Evolutionary conservation across 202 grass and related monocot species (phyloP), one percentile per base, ranked within the genome.

Genomic region (Saccharum hybrid): DNA sequence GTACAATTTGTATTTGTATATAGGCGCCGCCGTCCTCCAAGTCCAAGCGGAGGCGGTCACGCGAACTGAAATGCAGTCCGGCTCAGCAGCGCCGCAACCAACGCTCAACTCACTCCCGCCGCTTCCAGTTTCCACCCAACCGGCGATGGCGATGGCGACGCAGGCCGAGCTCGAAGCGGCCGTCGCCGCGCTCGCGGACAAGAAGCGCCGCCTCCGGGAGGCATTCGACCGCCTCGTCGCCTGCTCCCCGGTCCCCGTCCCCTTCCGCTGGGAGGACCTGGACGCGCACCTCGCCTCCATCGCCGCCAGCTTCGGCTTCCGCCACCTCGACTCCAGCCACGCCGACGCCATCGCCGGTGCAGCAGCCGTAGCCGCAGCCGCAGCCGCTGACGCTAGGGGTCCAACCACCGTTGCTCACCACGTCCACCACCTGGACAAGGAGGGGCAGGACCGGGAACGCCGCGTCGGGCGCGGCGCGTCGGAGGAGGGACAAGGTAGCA

Each of bases 221-320:
- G 26, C 82, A 10, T 84, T 71, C 54, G 69, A 89, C 63, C 61
- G 77, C 63, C 70, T 88, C 66, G 81, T 33, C 69, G 81, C 75
- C 31, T 36, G 19, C 75, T 46, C 86, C 75, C 68, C 75, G 6
- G 18, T 48, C 7, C 81, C 81, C 14, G 15, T 88, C 38, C 86
- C 81, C 15, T 75, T 88, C 81, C 64, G 45, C 61, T 88, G 86
- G 86, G 86, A 83, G 46, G 81, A 88, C 62, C 48, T 88, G 75
- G 69, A 88, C 81, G 39, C 75, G n/a, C 62, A 88, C 86, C 34
- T 84, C 75, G 83, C 75, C 19, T 74, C 86, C 69, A 31, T 84
- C 37, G 23, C 38, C 68, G n/a, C 11, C 51, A 51, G 21, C 48
- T 62, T 74, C 68, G 34, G 34, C 34, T 39, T 39, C 37, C 22